Conservation (phyloP, 768 basidiomycete genomes). For the Neoboletus subvelutipes region DNA sequence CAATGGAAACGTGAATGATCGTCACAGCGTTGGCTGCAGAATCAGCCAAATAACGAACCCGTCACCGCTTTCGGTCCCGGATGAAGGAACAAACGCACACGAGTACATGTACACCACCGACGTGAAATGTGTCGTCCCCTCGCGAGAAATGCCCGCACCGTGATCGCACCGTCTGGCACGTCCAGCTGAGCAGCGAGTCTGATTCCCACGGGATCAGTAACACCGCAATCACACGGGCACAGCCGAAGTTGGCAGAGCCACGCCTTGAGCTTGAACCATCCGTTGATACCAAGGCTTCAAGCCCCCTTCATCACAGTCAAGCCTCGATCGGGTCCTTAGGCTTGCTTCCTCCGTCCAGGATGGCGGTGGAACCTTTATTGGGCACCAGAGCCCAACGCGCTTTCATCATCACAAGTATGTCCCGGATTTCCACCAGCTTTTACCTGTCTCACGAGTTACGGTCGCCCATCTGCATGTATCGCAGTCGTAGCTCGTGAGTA, state of each 20-base stretch:
- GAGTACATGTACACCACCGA: neutral
- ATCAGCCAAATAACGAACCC: neutral
- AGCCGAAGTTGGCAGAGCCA: slow-evolving; percentile 20
- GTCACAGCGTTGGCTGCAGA: neutral
- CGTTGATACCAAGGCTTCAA: neutral
- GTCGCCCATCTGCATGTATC: slow-evolving; percentile 3
- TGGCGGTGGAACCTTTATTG: slow-evolving; percentile 72
- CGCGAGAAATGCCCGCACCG: too few species aligned
- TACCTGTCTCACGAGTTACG: slow-evolving; percentile 6
- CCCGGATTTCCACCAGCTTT: neutral
- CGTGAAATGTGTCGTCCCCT: neutral
- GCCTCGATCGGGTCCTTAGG: slow-evolving; percentile 10
- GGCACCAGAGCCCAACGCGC: slow-evolving; percentile 70
- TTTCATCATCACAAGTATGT: slow-evolving; percentile 71
- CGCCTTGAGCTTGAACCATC: neutral
- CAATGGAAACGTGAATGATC: slow-evolving; percentile 43
- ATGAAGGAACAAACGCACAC: neutral
- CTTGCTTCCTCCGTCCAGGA: slow-evolving; percentile 33
- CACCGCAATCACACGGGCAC: too few species aligned
- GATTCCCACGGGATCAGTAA: neutral
- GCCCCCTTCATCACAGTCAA: slow-evolving; percentile 13
- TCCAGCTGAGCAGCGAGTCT: too few species aligned
- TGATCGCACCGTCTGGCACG: too few species aligned
- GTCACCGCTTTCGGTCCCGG: too few species aligned
- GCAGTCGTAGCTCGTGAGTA: slow-evolving; percentile 62